Conservation (phyloP, 164 flowering plant genomes). For the Sextonia rubra region DNA sequence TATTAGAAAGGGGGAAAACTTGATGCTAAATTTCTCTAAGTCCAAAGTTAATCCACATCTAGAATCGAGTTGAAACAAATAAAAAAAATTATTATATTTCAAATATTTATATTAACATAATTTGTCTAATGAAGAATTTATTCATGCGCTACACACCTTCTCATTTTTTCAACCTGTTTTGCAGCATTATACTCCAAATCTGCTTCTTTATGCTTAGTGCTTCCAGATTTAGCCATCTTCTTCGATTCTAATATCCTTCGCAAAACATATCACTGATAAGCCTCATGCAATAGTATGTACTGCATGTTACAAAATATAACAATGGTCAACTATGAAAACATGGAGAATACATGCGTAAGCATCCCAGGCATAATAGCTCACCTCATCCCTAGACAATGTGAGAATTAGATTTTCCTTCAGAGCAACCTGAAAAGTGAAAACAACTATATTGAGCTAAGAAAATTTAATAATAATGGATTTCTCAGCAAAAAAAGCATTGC, state of each 20-base stretch:
- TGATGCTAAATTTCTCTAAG: too few relatives aligned
- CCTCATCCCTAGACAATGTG: slow-evolving; percentile 91
- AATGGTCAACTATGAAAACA: slow-evolving; percentile 12
- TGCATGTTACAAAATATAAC: slow-evolving; percentile 31
- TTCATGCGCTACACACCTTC: slow-evolving; percentile 46
- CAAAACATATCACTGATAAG: slow-evolving; percentile 84
- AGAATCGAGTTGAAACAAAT: too few relatives aligned
- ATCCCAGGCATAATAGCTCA: slow-evolving; percentile 18
- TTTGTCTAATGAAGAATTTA: too few relatives aligned
- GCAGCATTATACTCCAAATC: slow-evolving; percentile 97
- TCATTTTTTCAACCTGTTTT: slow-evolving; percentile 98
- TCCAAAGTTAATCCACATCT: too few relatives aligned
- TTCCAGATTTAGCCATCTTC: slow-evolving; percentile 97
- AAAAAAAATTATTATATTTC: too few relatives aligned
- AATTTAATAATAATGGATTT: background rate
- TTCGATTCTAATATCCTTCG: slow-evolving; percentile 92
- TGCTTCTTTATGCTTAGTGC: slow-evolving; percentile 93
- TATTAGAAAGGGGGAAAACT: too few relatives aligned
- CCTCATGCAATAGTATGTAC: slow-evolving; percentile 85
- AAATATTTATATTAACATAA: too few relatives aligned
- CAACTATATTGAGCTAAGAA: background rate
- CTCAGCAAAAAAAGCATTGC: background rate
- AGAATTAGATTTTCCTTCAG: slow-evolving; percentile 89
- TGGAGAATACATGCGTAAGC: background rate
- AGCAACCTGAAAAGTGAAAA: slow-evolving; percentile 81